These are phyloP conservation scores for Ascosphaera aggregata DNA, from an alignment of 2,329 filamentous ascomycete species.

Conservation along the genomic window DNA sequence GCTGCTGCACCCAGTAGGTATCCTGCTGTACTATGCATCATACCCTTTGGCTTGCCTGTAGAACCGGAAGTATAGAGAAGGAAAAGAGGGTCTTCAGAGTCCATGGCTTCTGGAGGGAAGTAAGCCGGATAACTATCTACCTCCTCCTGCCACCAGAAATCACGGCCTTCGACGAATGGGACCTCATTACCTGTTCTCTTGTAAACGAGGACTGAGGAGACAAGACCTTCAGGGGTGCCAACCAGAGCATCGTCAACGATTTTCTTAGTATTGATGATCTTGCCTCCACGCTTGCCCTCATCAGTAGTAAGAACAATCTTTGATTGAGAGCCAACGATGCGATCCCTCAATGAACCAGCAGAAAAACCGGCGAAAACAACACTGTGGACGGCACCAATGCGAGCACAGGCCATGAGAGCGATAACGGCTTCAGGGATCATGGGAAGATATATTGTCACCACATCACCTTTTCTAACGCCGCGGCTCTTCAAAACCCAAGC, in stretches of 20 bases:
- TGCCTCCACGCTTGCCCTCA: constrained; percentile 94
- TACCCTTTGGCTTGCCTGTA: constrained; percentile 95
- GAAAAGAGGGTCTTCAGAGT: constrained; percentile 89
- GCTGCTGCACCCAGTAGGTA: constrained; percentile 85
- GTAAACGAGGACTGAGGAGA: constrained; percentile 69
- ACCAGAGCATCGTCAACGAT: constrained; percentile 96
- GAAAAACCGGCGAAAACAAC: constrained; percentile 97
- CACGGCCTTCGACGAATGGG: constrained; percentile 69
- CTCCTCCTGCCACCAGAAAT: constrained; percentile 98
- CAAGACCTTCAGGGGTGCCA: constrained; percentile 54
- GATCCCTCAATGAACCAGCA: constrained; percentile 82
- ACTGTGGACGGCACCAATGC: constrained; percentile 90
- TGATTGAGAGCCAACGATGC: constrained; percentile 72
- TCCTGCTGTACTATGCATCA: constrained; percentile 91
- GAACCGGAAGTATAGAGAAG: constrained; percentile 95
- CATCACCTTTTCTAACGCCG: constrained; percentile 93
- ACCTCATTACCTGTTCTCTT: constrained; percentile 88
- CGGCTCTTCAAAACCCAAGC: constrained; percentile 81
- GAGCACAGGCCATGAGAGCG: constrained; percentile 70
- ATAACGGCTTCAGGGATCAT: constrained; percentile 96
- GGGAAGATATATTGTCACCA: constrained; percentile 87
- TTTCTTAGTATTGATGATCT: constrained; percentile 94
- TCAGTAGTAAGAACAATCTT: constrained; percentile 94
- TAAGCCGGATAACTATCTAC: constrained; percentile 90
- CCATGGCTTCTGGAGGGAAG: constrained; percentile 70